Evolutionary conservation across 768 basidiomycete genomes (phyloP), one percentile per base, ranked within the genome.

Genomic region (Tylopilus intermedius): DNA sequence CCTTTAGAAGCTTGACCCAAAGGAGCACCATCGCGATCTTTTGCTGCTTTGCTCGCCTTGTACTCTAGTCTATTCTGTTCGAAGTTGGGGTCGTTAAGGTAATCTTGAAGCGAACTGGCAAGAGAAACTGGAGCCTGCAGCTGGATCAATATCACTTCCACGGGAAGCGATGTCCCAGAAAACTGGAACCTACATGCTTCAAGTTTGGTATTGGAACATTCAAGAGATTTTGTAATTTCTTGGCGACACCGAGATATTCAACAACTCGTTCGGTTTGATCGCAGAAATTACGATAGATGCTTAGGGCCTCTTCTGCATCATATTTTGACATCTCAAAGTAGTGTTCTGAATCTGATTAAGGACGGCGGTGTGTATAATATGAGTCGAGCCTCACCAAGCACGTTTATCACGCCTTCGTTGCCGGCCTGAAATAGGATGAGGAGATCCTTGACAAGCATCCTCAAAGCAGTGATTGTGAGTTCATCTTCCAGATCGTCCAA

Each of bases 311-410:
- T 35, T 79, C 73, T 0, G 95, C 96, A 64, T 98, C 95, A n/a
- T 84, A 70, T 57, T 89, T 88, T 0, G 93, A 91, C 96, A 98
- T 98, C 67, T 96, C 94, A 63, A 98, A 97, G 71, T 96, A 99
- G 71, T 95, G 88, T 64, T 97, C 96, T 84, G 55, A 24, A 29
- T 24, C 9, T 24, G 13, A 26, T 50, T 69, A n/a, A 66, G 58
- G 22, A 48, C 30, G n/a, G 14, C 42, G 32, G 14, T 26, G 13
- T 30, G 3, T 39, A 45, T 52, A 69, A 54, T 72, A 15, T 11
- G 11, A 22, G 74, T 72, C 68, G 18, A 24, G 74, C 71, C 69
- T 72, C 71, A 80, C 84, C 94, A 42, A 89, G 74, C 33, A 88
- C 82, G 60, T 88, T 89, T 62, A 86, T 84, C 15, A 88, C 91